These are phyloP conservation scores for Pythium brachiatum DNA, from an alignment of 352 stramenopile species.

Conservation along the genomic window DNA sequence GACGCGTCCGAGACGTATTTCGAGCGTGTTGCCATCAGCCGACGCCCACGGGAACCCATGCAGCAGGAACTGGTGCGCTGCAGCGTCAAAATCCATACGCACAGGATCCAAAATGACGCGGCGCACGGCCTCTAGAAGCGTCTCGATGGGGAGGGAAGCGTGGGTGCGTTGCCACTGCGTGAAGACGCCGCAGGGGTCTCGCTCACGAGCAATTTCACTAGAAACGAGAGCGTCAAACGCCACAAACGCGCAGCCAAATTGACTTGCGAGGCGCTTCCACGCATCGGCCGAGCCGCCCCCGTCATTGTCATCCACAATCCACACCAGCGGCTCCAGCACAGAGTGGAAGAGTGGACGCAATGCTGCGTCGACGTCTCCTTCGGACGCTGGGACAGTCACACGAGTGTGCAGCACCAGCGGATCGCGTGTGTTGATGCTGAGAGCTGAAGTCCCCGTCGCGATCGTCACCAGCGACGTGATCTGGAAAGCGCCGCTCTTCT, in stretches of 20 bases:
- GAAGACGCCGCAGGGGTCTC: slow-evolving; percentile 23
- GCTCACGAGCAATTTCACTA: slow-evolving; percentile 23
- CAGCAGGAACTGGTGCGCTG: slow-evolving; percentile 41
- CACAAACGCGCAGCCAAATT: slow-evolving; percentile 10
- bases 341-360: slow-evolving; percentile 25
- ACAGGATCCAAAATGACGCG: slow-evolving; percentile 14
- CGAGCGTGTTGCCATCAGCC: slow-evolving; percentile 28
- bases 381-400: slow-evolving; percentile 3
- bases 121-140: slow-evolving; percentile 28
- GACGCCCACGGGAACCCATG: slow-evolving; percentile 39
- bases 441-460: neutral
- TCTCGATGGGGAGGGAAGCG: slow-evolving; percentile 21
- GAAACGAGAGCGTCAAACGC: slow-evolving; percentile 24
- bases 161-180: slow-evolving; percentile 32
- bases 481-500: neutral
- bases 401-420: neutral
- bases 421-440: neutral
- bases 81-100: neutral
- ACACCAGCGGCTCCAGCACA: slow-evolving; percentile 36
- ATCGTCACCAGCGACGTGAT: slow-evolving; percentile 6
- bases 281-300: neutral
- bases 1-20: slow-evolving; percentile 26
- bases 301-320: slow-evolving; percentile 27
- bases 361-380: neutral
- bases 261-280: neutral